Evolutionary conservation across 257 asterid genomes (phyloP).

Genomic region (Solanum bulbocastanum): DNA sequence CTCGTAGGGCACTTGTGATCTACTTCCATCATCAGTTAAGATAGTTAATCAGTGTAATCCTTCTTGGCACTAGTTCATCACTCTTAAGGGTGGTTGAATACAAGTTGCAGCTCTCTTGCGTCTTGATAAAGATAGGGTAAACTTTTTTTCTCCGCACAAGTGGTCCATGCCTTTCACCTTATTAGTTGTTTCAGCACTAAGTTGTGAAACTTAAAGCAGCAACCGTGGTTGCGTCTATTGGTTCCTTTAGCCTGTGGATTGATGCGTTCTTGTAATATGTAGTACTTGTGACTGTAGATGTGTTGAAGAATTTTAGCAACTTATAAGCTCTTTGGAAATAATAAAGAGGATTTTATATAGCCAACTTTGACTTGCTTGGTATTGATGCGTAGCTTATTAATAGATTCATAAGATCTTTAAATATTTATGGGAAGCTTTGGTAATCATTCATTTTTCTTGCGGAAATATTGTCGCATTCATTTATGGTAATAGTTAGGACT

Average conservation of each 20-base stretch:
- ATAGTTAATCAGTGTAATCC: background rate
- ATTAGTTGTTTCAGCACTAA: background rate
- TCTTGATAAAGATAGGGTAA: background rate
- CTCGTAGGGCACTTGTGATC: background rate
- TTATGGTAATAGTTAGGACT: background rate
- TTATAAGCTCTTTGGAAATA: background rate
- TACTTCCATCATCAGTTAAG: background rate
- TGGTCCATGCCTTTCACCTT: background rate
- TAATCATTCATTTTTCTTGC: background rate
- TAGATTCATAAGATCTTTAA: background rate
- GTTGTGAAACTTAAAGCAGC: background rate
- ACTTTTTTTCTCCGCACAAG: background rate
- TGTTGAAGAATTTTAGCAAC: background rate
- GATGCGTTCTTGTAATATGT: background rate
- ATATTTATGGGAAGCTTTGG: background rate
- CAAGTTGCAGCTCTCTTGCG: background rate
- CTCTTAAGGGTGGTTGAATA: background rate
- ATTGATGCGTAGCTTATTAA: background rate
- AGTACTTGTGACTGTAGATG: background rate
- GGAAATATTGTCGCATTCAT: background rate
- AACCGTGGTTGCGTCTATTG: background rate
- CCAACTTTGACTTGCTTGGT: background rate
- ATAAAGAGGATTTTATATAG: background rate
- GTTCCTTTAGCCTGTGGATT: background rate
- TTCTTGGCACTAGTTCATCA: background rate